phyloP scores from a whole-genome alignment of 768 basidiomycete species.

The Xerocomellus amylosporus region DNA sequence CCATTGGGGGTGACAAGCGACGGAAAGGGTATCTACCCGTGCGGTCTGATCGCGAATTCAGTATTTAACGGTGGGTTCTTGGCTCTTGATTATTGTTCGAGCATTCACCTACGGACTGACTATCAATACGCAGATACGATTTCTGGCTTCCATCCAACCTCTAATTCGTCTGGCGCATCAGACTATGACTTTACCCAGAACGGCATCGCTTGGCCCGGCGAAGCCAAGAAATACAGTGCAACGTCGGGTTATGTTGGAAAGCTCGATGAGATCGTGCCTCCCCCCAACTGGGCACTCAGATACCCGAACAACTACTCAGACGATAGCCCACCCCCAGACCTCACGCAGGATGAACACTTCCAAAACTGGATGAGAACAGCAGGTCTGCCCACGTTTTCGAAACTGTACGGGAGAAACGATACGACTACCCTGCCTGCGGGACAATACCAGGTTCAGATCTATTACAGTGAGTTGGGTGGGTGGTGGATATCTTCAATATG shows the following conservation, averaged over 20 bases:
- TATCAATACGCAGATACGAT: slow-evolving; percentile 66
- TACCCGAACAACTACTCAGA: slow-evolving; percentile 75
- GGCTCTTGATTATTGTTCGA: not conserved
- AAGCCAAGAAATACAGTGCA: slow-evolving; percentile 82
- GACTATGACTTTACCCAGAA: slow-evolving; percentile 71
- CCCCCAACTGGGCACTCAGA: slow-evolving; percentile 82
- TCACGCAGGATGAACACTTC: slow-evolving; percentile 83
- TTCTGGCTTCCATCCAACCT: slow-evolving; percentile 50
- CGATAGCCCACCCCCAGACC: slow-evolving; percentile 64
- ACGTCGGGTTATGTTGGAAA: slow-evolving; percentile 51
- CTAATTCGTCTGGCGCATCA: slow-evolving; percentile 38
- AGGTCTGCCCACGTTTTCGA: slow-evolving; percentile 94
- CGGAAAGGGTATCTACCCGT: slow-evolving; percentile 78
- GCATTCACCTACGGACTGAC: not conserved
- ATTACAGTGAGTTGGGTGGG: slow-evolving; percentile 57
- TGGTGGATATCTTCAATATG: not conserved
- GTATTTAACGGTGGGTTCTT: slow-evolving; percentile 78
- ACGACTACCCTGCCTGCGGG: slow-evolving; percentile 66
- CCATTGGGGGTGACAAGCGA: slow-evolving; percentile 61
- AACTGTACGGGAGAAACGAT: slow-evolving; percentile 92
- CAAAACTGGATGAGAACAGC: slow-evolving; percentile 99
- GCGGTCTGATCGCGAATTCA: slow-evolving; percentile 96
- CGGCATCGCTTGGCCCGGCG: slow-evolving; percentile 96
- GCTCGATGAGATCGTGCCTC: slow-evolving; percentile 73
- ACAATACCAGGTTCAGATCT: slow-evolving; percentile 69